Evolutionary conservation across 352 stramenopile species (phyloP).

Genomic region (Globisporangium emineosum): DNA sequence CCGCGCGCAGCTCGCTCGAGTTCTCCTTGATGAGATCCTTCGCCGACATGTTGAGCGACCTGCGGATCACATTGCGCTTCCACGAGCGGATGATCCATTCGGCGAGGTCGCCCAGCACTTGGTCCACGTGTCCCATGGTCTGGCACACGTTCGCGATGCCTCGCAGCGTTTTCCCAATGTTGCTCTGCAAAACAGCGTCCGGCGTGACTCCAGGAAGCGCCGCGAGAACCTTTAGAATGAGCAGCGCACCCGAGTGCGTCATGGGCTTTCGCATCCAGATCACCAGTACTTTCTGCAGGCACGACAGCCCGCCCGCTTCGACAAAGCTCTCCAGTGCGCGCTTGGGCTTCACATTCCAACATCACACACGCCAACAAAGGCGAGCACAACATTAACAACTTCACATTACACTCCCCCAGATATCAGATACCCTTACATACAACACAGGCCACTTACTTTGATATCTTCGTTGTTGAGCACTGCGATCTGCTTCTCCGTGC

Average conservation of each 20-base stretch:
- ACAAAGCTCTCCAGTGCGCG: constrained; percentile 57
- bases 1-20: constrained; percentile 33
- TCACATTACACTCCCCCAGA: background rate
- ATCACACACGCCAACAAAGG: background rate
- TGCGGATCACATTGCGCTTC: constrained; percentile 44
- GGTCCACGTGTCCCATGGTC: constrained; percentile 35
- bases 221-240: constrained; percentile 47
- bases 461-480: constrained; percentile 66
- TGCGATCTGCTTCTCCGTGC: constrained; percentile 51
- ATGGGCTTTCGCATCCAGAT: constrained; percentile 48
- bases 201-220: constrained; percentile 56
- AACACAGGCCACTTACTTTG: constrained; percentile 22
- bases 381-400: background rate
- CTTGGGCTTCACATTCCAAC: constrained; percentile 34
- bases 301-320: constrained; percentile 46
- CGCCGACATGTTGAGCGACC: constrained; percentile 32
- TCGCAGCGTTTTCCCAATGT: constrained; percentile 54
- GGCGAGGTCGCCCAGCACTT: constrained; percentile 47
- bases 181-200: constrained; percentile 42
- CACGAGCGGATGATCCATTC: constrained; percentile 63
- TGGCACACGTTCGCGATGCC: constrained; percentile 40
- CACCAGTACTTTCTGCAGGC: constrained; percentile 48
- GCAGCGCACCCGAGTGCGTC: constrained; percentile 40
- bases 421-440: too few species aligned
- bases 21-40: constrained; percentile 44